A percentile compares a stretch with the other conserved stretches of the same genome.
These are phyloP conservation scores for Blumeria graminis DNA, from an alignment of 2,329 filamentous ascomycete genomes.

Conservation along the genomic window DNA sequence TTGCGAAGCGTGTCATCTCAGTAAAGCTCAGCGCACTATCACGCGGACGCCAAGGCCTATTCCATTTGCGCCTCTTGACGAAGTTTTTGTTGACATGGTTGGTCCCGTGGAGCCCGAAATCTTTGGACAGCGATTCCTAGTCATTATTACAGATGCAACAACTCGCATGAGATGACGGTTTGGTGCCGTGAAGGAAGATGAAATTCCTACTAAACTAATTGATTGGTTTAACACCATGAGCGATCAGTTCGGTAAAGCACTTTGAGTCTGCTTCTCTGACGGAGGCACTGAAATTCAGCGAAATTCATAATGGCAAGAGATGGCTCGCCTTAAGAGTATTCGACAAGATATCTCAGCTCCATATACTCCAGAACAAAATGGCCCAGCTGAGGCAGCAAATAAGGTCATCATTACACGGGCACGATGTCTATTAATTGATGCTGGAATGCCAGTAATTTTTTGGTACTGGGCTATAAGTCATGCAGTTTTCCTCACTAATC, in stretches of 20 bases:
- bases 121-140: background rate
- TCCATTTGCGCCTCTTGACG: background rate
- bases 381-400: background rate
- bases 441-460: background rate
- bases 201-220: background rate
- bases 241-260: background rate
- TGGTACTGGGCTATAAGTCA: background rate
- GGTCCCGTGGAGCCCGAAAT: background rate
- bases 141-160: slow-evolving; percentile 1
- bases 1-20: background rate
- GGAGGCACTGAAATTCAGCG: background rate
- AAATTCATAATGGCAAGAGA: background rate
- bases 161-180: background rate
- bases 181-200: background rate
- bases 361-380: background rate
- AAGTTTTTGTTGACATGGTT: background rate
- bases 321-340: background rate
- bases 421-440: background rate
- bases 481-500: background rate
- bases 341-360: background rate
- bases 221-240: background rate
- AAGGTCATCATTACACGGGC: background rate
- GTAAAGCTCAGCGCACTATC: background rate
- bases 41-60: background rate
- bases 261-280: background rate